Evolutionary conservation across 2,329 filamentous ascomycete species (phyloP).

Genomic region (Aspergillus sclerotialis): DNA sequence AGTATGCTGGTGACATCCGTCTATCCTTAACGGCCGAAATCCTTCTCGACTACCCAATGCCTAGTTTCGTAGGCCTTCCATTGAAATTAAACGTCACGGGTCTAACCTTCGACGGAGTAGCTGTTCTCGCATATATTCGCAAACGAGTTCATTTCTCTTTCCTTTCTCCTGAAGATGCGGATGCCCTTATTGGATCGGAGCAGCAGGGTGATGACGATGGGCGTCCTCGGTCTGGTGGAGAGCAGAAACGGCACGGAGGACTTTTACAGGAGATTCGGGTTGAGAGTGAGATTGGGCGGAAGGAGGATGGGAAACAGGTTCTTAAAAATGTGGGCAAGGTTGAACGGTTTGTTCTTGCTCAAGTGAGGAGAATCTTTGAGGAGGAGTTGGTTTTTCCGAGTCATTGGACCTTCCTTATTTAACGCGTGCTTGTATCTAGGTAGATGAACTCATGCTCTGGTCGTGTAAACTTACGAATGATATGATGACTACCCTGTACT

Average conservation of each 20-base stretch:
- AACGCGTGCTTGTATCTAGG: no score
- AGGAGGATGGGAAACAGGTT: constrained; percentile 86
- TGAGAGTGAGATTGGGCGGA: constrained; percentile 93
- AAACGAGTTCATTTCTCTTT: constrained; percentile 91
- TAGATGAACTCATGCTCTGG: no score
- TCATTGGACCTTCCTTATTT: constrained; percentile 96
- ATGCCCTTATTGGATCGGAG: constrained; percentile 58
- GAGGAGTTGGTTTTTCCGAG: constrained; percentile 98
- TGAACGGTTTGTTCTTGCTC: constrained; percentile 92
- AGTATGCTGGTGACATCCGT: constrained; percentile 79
- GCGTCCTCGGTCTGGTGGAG: constrained; percentile 28
- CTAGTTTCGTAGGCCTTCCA: constrained; percentile 92
- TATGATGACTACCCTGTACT: neutral
- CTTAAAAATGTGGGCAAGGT: constrained; percentile 98
- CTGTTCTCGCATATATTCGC: constrained; percentile 84
- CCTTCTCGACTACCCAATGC: constrained; percentile 95
- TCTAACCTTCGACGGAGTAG: constrained; percentile 88
- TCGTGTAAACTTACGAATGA: constrained; percentile 2
- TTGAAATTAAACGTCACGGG: constrained; percentile 93
- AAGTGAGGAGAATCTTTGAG: constrained; percentile 94
- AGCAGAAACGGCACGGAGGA: constrained; percentile 56
- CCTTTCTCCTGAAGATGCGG: constrained; percentile 81
- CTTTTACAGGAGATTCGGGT: constrained; percentile 88
- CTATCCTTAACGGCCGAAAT: constrained; percentile 92
- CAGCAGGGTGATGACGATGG: constrained; percentile 30